phyloP scores from a whole-genome alignment of 352 stramenopile species.

The Phytophthora fragariaefolia region DNA sequence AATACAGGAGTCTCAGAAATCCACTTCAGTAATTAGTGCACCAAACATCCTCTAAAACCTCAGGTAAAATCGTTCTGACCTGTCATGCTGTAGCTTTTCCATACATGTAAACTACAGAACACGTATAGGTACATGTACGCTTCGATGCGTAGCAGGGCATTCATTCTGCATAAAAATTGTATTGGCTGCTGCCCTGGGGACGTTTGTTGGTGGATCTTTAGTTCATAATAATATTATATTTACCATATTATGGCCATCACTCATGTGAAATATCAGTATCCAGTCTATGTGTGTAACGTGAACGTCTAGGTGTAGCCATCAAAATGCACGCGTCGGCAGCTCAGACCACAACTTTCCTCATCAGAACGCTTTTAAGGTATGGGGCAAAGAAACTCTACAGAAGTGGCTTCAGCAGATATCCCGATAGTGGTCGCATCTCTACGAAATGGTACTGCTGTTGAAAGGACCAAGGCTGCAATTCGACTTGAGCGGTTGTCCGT shows the following conservation, averaged over 20 bases:
- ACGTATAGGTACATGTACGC: too few species aligned
- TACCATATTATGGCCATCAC: too few species aligned
- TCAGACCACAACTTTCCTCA: not conserved
- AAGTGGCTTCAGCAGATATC: not conserved
- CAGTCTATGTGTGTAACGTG: not conserved
- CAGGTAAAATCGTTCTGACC: too few species aligned
- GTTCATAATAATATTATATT: too few species aligned
- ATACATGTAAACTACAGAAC: too few species aligned
- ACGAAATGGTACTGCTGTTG: not conserved
- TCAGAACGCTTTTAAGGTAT: not conserved
- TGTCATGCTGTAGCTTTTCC: too few species aligned
- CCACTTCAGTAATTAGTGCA: too few species aligned
- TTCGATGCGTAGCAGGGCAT: too few species aligned
- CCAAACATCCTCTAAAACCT: too few species aligned
- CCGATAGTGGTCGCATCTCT: not conserved
- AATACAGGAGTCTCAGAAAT: not conserved
- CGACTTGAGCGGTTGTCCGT: not conserved
- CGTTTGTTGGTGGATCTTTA: too few species aligned
- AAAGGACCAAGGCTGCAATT: not conserved
- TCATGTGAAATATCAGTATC: constrained; percentile 3
- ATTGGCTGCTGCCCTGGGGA: too few species aligned
- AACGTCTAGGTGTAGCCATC: constrained; percentile 6
- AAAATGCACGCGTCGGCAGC: not conserved
- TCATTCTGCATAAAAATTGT: too few species aligned
- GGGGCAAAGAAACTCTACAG: not conserved